A percentile compares a stretch with the other conserved stretches of the same genome.
These are phyloP conservation scores for Quercus wislizeni DNA, from an alignment of 306 rosid genomes.

Conservation along the genomic window DNA sequence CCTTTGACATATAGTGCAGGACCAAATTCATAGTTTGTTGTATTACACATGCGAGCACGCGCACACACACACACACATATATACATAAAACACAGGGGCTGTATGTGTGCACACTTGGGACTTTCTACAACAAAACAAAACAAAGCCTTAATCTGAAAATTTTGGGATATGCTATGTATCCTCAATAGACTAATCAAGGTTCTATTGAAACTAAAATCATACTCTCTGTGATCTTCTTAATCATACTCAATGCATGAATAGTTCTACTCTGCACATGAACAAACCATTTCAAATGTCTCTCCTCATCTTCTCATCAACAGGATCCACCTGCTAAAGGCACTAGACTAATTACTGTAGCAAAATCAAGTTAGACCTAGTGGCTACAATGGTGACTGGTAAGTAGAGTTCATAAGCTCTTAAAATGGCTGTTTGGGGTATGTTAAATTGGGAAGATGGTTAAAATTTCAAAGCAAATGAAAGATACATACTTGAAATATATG, in stretches of 20 bases:
- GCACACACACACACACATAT: neutral
- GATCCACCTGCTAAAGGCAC: too few species aligned
- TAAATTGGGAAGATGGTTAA: neutral
- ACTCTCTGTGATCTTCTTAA: too few species aligned
- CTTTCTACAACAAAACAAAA: neutral
- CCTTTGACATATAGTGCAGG: too few species aligned
- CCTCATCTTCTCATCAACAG: too few species aligned
- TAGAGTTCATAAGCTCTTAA: neutral
- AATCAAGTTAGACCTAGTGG: neutral
- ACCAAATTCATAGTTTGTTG: too few species aligned
- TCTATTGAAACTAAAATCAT: too few species aligned
- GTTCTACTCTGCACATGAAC: too few species aligned
- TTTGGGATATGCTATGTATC: too few species aligned
- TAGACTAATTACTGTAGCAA: neutral
- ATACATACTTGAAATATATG: neutral
- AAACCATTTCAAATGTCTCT: too few species aligned
- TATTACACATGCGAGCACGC: rapidly evolving
- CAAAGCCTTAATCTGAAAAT: too few species aligned
- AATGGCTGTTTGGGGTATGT: neutral
- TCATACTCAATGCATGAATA: too few species aligned
- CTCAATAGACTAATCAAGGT: too few species aligned
- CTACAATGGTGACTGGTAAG: neutral
- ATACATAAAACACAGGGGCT: neutral
- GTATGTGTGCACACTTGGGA: neutral
- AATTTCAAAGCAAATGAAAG: neutral